A percentile compares a stretch with the other conserved stretches of the same genome.
Evolutionary conservation across 2,329 filamentous ascomycete genomes (phyloP).

Genomic region (Sclerotinia nivalis): DNA sequence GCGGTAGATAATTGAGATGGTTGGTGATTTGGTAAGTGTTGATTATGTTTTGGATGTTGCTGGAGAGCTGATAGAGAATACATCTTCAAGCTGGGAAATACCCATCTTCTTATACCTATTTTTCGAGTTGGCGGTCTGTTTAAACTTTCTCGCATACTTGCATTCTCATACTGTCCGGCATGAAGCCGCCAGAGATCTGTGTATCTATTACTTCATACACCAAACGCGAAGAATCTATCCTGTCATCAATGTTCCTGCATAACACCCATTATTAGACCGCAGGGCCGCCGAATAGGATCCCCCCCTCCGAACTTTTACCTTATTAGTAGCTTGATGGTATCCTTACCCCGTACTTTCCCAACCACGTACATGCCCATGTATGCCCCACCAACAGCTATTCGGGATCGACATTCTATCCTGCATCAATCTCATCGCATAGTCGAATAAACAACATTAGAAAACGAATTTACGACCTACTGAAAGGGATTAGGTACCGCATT

Average conservation of each 20-base stretch:
- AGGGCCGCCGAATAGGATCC: background rate
- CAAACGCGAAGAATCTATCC: background rate
- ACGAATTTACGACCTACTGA: background rate
- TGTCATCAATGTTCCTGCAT: background rate
- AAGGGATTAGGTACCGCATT: background rate
- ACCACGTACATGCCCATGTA: background rate
- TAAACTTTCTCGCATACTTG: background rate
- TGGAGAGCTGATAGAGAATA: background rate
- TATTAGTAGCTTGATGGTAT: background rate
- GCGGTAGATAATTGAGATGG: background rate
- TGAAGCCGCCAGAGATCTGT: constrained; percentile 1
- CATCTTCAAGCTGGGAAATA: background rate
- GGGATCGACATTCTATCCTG: background rate
- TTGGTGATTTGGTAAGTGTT: background rate
- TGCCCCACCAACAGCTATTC: background rate
- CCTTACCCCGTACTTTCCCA: background rate
- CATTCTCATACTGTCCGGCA: background rate
- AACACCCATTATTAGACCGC: background rate
- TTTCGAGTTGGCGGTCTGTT: background rate
- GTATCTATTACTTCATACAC: background rate
- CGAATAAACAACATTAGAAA: no score
- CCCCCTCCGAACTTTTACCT: background rate
- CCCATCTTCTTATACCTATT: background rate
- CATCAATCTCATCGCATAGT: background rate
- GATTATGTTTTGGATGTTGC: background rate